A percentile compares a stretch with the other conserved stretches of the same genome.
phyloP scores from a whole-genome alignment of 2,329 filamentous ascomycete species.

The Colletotrichum tropicicola region DNA sequence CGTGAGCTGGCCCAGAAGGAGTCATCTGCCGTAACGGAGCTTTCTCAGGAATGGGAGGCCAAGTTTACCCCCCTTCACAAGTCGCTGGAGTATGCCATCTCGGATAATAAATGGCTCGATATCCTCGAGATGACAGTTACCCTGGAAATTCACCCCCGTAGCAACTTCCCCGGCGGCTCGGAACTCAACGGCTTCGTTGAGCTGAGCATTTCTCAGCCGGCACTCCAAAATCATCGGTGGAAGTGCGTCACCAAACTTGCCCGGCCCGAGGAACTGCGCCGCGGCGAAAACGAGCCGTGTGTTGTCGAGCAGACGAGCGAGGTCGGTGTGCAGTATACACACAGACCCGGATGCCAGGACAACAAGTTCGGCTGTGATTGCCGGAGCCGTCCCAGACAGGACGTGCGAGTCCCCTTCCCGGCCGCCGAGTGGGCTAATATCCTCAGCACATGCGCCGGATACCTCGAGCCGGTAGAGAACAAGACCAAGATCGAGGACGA shows the following conservation, averaged over 20 bases:
- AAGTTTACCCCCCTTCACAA: slow-evolving; percentile 66
- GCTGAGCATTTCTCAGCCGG: slow-evolving; percentile 63
- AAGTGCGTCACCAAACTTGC: slow-evolving; percentile 67
- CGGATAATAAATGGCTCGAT: slow-evolving; percentile 62
- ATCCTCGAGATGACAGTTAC: slow-evolving; percentile 71
- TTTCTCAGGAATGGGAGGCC: slow-evolving; percentile 65
- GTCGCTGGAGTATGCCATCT: slow-evolving; percentile 56
- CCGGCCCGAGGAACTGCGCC: slow-evolving; percentile 62
- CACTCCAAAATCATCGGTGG: slow-evolving; percentile 66
- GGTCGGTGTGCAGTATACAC: slow-evolving; percentile 56
- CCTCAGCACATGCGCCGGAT: slow-evolving; percentile 64
- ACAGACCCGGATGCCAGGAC: slow-evolving; percentile 61
- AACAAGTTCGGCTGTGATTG: slow-evolving; percentile 60
- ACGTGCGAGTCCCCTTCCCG: slow-evolving; percentile 66
- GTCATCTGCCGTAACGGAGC: slow-evolving; percentile 62
- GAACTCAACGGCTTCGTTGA: slow-evolving; percentile 69
- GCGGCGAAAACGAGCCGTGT: slow-evolving; percentile 49
- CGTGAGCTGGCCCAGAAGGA: slow-evolving; percentile 62
- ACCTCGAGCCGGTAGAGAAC: slow-evolving; percentile 42
- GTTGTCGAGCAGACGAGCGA: slow-evolving; percentile 58
- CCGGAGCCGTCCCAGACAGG: slow-evolving; percentile 53
- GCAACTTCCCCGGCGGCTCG: slow-evolving; percentile 66
- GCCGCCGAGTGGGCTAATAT: slow-evolving; percentile 67
- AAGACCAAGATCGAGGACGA: slow-evolving; percentile 35
- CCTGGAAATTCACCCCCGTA: slow-evolving; percentile 65